These are phyloP conservation scores for Chalaropsis thielavioides DNA, from an alignment of 2,329 filamentous ascomycete species.

Conservation along the genomic window DNA sequence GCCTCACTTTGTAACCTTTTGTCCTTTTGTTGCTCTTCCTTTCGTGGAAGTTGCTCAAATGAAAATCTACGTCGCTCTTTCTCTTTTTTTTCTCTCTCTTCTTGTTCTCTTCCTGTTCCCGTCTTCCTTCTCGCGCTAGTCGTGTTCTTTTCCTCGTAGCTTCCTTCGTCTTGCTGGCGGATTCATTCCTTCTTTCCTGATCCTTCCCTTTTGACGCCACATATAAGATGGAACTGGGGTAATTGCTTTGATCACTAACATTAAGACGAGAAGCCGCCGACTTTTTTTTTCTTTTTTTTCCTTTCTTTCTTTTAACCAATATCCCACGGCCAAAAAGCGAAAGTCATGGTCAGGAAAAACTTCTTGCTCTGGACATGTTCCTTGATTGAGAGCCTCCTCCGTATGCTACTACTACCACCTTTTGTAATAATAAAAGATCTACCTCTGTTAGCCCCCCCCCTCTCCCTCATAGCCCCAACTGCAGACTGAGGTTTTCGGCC, in stretches of 20 bases:
- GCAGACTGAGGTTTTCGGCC: neutral
- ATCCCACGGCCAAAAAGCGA: too few relatives aligned
- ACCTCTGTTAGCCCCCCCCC: neutral
- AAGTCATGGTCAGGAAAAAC: too few relatives aligned
- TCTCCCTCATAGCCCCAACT: neutral
- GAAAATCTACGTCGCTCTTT: neutral
- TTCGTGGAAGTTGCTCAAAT: neutral
- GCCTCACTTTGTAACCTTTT: neutral
- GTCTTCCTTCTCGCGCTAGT: neutral
- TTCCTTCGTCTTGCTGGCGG: neutral
- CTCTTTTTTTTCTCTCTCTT: neutral
- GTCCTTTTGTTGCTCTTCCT: neutral
- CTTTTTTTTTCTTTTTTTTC: neutral
- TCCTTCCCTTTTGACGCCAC: conserved; percentile 2
- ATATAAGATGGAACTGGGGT: neutral
- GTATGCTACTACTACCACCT: neutral
- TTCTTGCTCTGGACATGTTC: neutral
- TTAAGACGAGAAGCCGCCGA: neutral
- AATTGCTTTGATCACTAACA: neutral
- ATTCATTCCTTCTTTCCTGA: neutral
- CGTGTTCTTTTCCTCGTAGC: neutral
- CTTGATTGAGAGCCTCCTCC: neutral
- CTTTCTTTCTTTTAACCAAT: too few relatives aligned
- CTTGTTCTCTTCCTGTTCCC: neutral
- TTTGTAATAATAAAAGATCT: neutral